Conservation (phyloP, 2,329 filamentous ascomycete species). For the Colletotrichum scovillei region DNA sequence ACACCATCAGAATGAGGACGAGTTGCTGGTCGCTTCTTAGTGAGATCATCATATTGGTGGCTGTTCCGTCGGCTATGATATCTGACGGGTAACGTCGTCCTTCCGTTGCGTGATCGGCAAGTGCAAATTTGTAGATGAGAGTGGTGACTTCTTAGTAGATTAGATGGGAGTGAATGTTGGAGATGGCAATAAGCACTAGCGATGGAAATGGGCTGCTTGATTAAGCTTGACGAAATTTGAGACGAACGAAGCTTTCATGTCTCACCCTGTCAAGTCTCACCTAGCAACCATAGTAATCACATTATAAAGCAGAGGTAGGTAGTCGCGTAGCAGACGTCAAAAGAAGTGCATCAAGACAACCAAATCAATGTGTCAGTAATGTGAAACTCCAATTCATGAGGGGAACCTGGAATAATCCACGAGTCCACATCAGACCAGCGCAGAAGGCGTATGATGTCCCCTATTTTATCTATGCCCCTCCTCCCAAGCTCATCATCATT, state of each 20-base stretch:
- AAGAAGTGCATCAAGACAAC: neutral
- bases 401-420: neutral
- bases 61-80: too few relatives aligned
- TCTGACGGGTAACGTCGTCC: too few relatives aligned
- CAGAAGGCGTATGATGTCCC: neutral
- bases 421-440: neutral
- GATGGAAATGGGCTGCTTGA: too few relatives aligned
- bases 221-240: neutral
- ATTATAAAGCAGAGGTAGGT: too few relatives aligned
- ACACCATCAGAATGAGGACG: neutral
- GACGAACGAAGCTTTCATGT: neutral
- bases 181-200: too few relatives aligned
- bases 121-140: too few relatives aligned
- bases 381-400: constrained; percentile 9
- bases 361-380: neutral
- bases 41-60: neutral
- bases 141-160: neutral
- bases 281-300: neutral
- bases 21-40: neutral
- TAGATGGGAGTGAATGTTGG: neutral
- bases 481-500: neutral
- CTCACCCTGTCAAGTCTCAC: neutral
- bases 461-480: constrained; percentile 26
- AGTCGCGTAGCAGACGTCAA: neutral
- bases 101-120: too few relatives aligned